Evolutionary conservation across 495 filamentous ascomycete species (phyloP), one percentile per base, ranked within the genome.

Genomic region (Hypoxylon perforatum): DNA sequence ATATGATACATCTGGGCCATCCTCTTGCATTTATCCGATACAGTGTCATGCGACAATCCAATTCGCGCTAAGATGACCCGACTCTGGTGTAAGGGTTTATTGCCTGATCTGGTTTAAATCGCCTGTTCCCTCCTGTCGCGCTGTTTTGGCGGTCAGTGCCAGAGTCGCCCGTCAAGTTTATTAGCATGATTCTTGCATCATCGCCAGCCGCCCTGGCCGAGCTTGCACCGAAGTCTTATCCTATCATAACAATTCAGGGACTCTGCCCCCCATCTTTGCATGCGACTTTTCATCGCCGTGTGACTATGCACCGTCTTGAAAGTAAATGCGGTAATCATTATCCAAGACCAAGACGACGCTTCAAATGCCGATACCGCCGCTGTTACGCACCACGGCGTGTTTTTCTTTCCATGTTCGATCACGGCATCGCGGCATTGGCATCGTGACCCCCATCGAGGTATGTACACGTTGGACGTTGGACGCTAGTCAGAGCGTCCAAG

Each of bases 171-270:
- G 55, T 67, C 58, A 67, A 60, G 57, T 58, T 60, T 60, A 22
- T 64, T 65, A 65, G 67, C 67, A 66, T 70, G 67, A 70, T 70
- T 70, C 67, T 70, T 70, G 67, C 67, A 70, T 70, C 67, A 70
- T 66, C 57, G 48, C 64, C 61, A 66, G 28, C 67, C 62, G 67
- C 67, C 67, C 67, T 70, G 67, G 67, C 67, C 67, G 67, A 70
- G 67, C 67, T 70, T 70, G 57, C 51, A 70, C 67, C 67, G 67
- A 70, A 63, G 17, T 55, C 10, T 57, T 39, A 60, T 62, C 67
- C 67, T 70, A 70, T 70, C 67, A 70, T 48, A 66, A 44, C 44
- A 50, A 60, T 63, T 53, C 51, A 55, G 51, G 55, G 41, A 36
- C 39, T 38, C 49, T 55, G 38, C 65, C 65, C 65, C 57, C 64